Evolutionary conservation across 306 rosid genomes (phyloP), one percentile per base, ranked within the genome.

Genomic region (Acacia crassicarpa): DNA sequence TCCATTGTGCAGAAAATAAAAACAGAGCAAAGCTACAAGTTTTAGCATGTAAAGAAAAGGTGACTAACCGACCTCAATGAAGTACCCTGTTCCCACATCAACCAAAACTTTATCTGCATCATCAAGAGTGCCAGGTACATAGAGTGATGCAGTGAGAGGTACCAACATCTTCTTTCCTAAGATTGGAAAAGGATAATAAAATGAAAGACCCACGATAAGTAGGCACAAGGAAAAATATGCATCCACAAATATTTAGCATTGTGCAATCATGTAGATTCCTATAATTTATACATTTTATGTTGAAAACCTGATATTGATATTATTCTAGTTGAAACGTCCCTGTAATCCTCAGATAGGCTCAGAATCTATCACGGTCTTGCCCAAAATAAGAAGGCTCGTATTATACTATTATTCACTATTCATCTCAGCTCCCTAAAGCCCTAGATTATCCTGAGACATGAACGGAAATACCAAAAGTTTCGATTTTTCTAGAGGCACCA

Each of bases 21-120:
- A 65, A 48, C n/a, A 72, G 63, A 10, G 44, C 12, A 32, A 9
- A 19, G 15, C 67, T 38, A 27, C 6, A 74, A 20, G 23, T 20
- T 25, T 22, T 56, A 74, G 32, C 35, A 56, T 38, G 43, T n/a
- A 51, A 43, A 61, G 14, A 10, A 12, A 9, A 51, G 20, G 74
- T 43, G 12, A 45, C 41, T 38, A 65, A 17, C 75, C 44, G 13
- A 93, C 97, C 97, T 95, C 91, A 81, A 95, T 86, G 91, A 95
- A 95, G 85, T 93, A 95, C 11, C 99, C 98, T 25, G 99, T 95
- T 63, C 98, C 99, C 23, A 95, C 95, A 85, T 95, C 98, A 61
- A 93, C 91, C 68, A 93, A 72, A 74, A 95, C 97, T 51, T 87
- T 87, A 19, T 88, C 79, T 14, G 94, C 78, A 41, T 93, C 91